A percentile compares a stretch with the other conserved stretches of the same genome.
Conservation (phyloP, 2,329 filamentous ascomycete species). For the Neopestalotiopsis rosae region DNA sequence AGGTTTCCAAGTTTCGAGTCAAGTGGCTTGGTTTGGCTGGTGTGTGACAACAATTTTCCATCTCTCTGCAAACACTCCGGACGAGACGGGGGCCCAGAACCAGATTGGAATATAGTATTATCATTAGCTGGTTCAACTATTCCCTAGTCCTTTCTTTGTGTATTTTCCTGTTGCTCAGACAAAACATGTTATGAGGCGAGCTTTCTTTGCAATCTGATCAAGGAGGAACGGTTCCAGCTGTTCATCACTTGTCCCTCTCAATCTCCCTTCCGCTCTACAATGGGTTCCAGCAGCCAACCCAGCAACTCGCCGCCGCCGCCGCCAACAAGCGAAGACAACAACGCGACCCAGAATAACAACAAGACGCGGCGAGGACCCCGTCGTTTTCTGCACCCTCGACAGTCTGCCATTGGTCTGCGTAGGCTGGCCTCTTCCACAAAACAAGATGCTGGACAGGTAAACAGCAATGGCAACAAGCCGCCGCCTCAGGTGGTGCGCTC, state of each 20-base stretch:
- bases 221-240: constrained; percentile 3
- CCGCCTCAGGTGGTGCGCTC: constrained; percentile 8
- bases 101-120: not conserved
- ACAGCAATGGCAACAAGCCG: not conserved
- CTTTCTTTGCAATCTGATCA: not conserved
- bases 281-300: not conserved
- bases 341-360: not conserved
- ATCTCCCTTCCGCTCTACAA: not conserved
- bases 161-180: not conserved
- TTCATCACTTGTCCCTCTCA: not conserved
- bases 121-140: not conserved
- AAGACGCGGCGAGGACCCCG: not conserved
- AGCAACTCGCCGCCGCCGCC: not conserved
- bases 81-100: not conserved
- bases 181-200: not conserved
- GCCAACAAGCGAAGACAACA: not conserved
- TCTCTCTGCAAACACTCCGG: not conserved
- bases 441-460: not conserved
- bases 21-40: not conserved
- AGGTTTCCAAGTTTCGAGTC: constrained; percentile 15
- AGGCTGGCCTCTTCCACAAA: not conserved
- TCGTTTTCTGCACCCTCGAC: not conserved
- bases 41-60: not conserved
- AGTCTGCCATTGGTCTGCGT: constrained; percentile 12
- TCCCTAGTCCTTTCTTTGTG: not conserved